Evolutionary conservation across 2,329 filamentous ascomycete genomes (phyloP).

Genomic region (Plectosphaerella plurivora): DNA sequence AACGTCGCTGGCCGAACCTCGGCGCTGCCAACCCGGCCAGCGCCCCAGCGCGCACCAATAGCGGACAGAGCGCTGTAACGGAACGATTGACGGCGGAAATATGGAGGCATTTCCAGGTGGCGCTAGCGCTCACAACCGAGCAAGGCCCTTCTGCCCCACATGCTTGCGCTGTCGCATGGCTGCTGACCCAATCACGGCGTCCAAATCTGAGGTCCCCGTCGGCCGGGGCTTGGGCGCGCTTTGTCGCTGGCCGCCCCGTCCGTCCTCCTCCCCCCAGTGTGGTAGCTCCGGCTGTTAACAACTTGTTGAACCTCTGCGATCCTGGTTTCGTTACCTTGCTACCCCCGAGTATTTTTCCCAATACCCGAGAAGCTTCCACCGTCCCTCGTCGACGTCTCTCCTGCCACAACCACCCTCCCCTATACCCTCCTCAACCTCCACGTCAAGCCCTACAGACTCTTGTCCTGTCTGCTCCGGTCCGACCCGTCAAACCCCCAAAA

Average conservation of each 20-base stretch:
- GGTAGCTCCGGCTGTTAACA: not conserved
- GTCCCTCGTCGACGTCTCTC: conserved; percentile 4
- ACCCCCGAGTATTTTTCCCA: conserved; percentile 1
- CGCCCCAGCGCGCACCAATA: conserved; percentile 6
- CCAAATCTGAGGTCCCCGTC: conserved; percentile 1
- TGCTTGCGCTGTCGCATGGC: not conserved
- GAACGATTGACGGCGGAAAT: conserved; percentile 9
- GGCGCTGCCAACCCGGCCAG: conserved; percentile 8
- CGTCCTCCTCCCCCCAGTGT: not conserved
- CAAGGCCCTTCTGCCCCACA: conserved; percentile 9
- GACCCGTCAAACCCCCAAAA: conserved; percentile 15
- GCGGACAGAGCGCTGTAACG: conserved; percentile 10
- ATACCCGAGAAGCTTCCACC: conserved; percentile 2
- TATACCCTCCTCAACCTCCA: conserved; percentile 1
- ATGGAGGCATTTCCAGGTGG: conserved; percentile 5
- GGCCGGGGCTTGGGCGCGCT: conserved; percentile 7
- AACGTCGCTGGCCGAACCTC: conserved; percentile 6
- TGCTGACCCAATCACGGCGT: conserved; percentile 6
- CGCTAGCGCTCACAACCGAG: conserved; percentile 10
- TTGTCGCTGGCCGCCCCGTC: not conserved
- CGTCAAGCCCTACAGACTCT: conserved; percentile 1
- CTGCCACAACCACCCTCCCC: conserved; percentile 5
- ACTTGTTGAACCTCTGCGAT: not conserved
- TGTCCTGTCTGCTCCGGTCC: conserved; percentile 12
- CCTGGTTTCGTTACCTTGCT: not conserved